Percentiles rank a stretch among this genome's conserved stretches.
Conservation (phyloP, 202 grass and related monocot species). For the Schoenoplectus triqueter region DNA sequence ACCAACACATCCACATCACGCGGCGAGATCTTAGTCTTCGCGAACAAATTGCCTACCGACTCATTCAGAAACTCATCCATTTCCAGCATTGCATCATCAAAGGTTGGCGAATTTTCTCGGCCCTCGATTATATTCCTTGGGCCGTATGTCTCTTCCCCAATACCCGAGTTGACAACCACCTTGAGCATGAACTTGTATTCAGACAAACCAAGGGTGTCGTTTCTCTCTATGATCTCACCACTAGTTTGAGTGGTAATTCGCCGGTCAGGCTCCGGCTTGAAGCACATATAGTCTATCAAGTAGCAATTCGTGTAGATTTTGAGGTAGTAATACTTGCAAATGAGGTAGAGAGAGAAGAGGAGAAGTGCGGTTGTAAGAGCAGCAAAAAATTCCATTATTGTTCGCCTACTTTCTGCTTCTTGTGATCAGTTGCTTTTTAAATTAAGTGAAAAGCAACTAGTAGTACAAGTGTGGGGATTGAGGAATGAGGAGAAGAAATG, state of each 20-base stretch:
- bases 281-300: constrained; percentile 67
- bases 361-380: constrained; percentile 30
- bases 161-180: constrained; percentile 64
- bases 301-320: constrained; percentile 45
- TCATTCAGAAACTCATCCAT: constrained; percentile 49
- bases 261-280: constrained; percentile 45
- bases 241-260: constrained; percentile 40
- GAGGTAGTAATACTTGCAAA: constrained; percentile 36
- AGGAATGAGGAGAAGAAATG: neutral
- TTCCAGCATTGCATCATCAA: constrained; percentile 50
- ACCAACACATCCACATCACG: constrained; percentile 61
- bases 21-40: constrained; percentile 13
- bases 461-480: neutral
- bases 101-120: constrained; percentile 37
- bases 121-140: constrained; percentile 46
- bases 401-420: neutral
- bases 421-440: neutral
- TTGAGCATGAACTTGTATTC: constrained; percentile 67
- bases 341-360: constrained; percentile 32
- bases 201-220: constrained; percentile 38
- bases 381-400: constrained; percentile 27
- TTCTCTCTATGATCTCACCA: constrained; percentile 43
- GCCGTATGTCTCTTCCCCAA: constrained; percentile 65
- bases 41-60: constrained; percentile 44
- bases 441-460: constrained; percentile 5